Evolutionary conservation across 129 eudicot genomes (phyloP), one percentile per base, ranked within the genome.

Genomic region (Erigeron canadensis): DNA sequence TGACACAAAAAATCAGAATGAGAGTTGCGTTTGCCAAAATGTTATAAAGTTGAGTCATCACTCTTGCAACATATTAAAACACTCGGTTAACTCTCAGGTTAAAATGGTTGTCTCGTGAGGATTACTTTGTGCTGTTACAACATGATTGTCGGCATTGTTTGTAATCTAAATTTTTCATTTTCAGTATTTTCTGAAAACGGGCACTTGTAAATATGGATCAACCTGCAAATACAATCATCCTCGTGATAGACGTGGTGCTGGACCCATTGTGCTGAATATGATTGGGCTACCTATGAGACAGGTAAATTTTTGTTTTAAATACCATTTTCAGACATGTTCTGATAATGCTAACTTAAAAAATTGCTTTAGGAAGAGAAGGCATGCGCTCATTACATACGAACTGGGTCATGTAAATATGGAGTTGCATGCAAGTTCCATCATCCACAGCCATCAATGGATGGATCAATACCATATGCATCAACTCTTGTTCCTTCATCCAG

Each of bases 181-280:
- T 72, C 89, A 92, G 98, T 83, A 85, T 76, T 92, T 76, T 80
- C 63, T 92, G 21, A 92, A 85, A 84, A 92, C 98, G 23, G 98
- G 98, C 22, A 85, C 86, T 60, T 92, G 98, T 86, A 92, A 86
- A 80, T 92, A 81, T 78, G 98, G 98, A 72, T 75, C 95, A 43
- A 70, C 91, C 19, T 92, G 98, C 83, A 92, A 83, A 84, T 92
- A 89, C 79, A 84, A 92, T 83, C 98, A 92, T 74, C 96, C 96
- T 57, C 82, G 70, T 72, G 88, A 92, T 44, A 79, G 89, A 80
- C 82, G 77, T 68, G 81, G 78, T 65, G 90, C 84, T 61, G 84
- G 81, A 69, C 86, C 84, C 10, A 65, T 85, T 43, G 51, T 79
- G 51, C 17, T 88, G 73, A 91, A 91, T 65, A 77, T 51, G 56